phyloP scores from a whole-genome alignment of 148 eudicot species.

The Fagopyrum esculentum region DNA sequence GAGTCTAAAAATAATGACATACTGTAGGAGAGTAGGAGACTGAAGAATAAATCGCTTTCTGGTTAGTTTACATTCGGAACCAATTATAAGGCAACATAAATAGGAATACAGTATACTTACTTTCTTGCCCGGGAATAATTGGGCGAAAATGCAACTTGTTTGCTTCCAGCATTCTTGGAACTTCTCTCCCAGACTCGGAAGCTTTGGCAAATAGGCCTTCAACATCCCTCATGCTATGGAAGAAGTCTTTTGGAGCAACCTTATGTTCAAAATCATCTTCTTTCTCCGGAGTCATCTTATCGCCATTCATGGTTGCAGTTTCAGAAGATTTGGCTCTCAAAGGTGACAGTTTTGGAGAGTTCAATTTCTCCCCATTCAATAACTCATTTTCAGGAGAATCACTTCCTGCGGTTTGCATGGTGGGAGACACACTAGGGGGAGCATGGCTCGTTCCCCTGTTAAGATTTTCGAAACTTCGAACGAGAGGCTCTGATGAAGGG shows the following conservation, averaged over 20 bases:
- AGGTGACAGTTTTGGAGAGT: constrained; percentile 67
- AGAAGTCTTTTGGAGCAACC: constrained; percentile 66
- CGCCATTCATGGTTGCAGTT: constrained; percentile 28
- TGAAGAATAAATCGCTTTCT: neutral
- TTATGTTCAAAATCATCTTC: constrained; percentile 40
- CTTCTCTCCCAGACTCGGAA: constrained; percentile 83
- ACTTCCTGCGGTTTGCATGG: constrained; percentile 25
- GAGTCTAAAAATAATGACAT: neutral
- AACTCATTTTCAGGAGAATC: constrained; percentile 29
- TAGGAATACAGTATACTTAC: constrained; percentile 30
- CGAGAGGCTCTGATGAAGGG: constrained; percentile 58
- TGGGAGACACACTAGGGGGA: constrained; percentile 25
- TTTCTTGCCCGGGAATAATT: constrained; percentile 51
- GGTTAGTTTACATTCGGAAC: neutral
- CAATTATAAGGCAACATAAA: neutral
- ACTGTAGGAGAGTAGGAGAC: neutral
- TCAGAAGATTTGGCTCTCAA: constrained; percentile 47
- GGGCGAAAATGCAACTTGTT: constrained; percentile 92
- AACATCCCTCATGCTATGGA: constrained; percentile 66
- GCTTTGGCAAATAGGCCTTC: constrained; percentile 71
- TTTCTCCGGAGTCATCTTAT: constrained; percentile 31
- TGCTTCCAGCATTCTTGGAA: constrained; percentile 94
- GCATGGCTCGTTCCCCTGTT: constrained; percentile 44
- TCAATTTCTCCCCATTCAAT: constrained; percentile 33
- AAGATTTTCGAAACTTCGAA: constrained; percentile 78